Conservation (phyloP, 257 asterid genomes). For the Ehretia macrophylla region DNA sequence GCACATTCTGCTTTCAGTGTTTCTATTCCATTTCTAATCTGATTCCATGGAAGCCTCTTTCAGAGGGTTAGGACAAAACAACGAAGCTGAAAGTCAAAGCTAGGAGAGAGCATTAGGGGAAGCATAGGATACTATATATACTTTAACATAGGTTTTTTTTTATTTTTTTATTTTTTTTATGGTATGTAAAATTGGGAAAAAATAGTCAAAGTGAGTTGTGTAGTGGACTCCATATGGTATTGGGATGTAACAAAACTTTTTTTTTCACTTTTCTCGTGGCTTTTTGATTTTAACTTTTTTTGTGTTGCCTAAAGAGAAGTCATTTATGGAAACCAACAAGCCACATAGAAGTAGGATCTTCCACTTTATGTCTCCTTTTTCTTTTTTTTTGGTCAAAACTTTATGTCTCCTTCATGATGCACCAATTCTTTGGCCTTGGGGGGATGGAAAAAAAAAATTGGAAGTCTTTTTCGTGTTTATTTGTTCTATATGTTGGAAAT, state of each 20-base stretch:
- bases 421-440: conserved; percentile 3
- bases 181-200: background rate
- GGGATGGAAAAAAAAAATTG: background rate
- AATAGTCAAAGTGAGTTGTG: conserved; percentile 41
- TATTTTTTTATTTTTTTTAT: too few relatives aligned
- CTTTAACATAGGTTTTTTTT: too few relatives aligned
- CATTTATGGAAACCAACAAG: conserved; percentile 22
- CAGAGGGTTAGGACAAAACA: conserved; percentile 28
- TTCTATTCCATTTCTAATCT: conserved; percentile 38
- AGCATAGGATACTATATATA: background rate
- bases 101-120: conserved; percentile 11
- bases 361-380: conserved; percentile 34
- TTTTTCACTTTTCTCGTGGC: conserved; percentile 21
- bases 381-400: too few relatives aligned
- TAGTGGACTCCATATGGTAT: too few relatives aligned
- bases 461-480: too few relatives aligned
- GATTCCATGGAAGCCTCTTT: conserved; percentile 24
- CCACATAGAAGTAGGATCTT: conserved; percentile 30
- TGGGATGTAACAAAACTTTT: conserved; percentile 22
- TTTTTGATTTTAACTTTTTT: conserved; percentile 24
- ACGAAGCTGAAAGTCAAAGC: conserved; percentile 40
- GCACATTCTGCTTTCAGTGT: conserved; percentile 40
- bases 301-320: conserved; percentile 33
- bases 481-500: too few relatives aligned
- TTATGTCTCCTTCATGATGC: conserved; percentile 25